A percentile compares a stretch with the other conserved stretches of the same genome.
Evolutionary conservation across 495 filamentous ascomycete genomes (phyloP).

Genomic region (Rhizodiscina lignyota): DNA sequence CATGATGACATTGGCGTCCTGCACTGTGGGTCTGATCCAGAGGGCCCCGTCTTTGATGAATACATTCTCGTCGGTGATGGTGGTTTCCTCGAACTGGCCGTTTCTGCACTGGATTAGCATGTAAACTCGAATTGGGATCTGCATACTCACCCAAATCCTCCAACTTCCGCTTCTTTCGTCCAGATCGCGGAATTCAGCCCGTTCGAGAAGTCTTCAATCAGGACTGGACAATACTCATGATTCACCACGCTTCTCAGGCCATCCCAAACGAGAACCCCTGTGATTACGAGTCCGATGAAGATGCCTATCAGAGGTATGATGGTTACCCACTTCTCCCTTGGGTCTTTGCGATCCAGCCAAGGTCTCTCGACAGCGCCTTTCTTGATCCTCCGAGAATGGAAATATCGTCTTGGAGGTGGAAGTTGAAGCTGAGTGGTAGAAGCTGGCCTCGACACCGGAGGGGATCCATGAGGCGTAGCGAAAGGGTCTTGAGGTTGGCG

Average conservation of each 20-base stretch:
- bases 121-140: neutral
- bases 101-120: constrained; percentile 34
- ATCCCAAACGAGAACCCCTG: constrained; percentile 54
- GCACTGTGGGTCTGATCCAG: constrained; percentile 60
- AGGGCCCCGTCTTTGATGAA: constrained; percentile 53
- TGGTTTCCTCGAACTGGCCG: constrained; percentile 67
- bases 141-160: constrained; percentile 59
- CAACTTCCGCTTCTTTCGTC: constrained; percentile 63
- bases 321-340: constrained; percentile 71
- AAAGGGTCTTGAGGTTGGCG: too few relatives aligned
- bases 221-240: constrained; percentile 56
- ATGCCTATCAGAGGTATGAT: constrained; percentile 60
- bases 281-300: constrained; percentile 43
- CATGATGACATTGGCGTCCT: constrained; percentile 44
- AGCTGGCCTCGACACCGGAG: constrained; percentile 28
- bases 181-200: constrained; percentile 48
- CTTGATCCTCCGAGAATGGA: constrained; percentile 55
- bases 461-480: constrained; percentile 35
- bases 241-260: constrained; percentile 50
- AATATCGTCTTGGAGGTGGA: constrained; percentile 37
- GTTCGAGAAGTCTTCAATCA: constrained; percentile 49
- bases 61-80: constrained; percentile 49
- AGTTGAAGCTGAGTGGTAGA: constrained; percentile 17
- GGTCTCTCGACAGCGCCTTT: constrained; percentile 55
- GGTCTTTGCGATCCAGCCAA: constrained; percentile 51